Evolutionary conservation across 192 early-diverging fungal genomes (phyloP).

Genomic region (Podila minutissima): DNA sequence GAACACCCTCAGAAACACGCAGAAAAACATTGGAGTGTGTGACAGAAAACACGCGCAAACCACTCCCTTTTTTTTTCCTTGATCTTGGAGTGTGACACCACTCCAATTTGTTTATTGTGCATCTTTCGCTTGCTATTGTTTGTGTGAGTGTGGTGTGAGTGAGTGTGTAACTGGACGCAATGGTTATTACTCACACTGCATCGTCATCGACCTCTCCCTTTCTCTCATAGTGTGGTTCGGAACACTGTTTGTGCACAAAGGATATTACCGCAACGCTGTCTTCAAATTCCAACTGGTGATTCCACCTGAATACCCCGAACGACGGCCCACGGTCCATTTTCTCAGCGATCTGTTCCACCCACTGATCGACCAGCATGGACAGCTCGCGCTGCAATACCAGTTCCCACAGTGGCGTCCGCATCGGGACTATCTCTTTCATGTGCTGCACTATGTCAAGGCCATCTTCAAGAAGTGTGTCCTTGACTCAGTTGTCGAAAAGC

Average conservation of each 20-base stretch:
- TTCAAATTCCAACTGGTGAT: slow-evolving; percentile 89
- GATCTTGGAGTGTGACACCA: no score
- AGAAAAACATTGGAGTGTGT: no score
- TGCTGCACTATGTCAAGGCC: slow-evolving; percentile 90
- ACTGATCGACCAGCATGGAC: slow-evolving; percentile 75
- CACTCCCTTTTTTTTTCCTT: no score
- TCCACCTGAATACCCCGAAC: slow-evolving; percentile 81
- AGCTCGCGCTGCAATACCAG: slow-evolving; percentile 77
- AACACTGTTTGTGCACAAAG: slow-evolving; percentile 87
- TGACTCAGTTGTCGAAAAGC: slow-evolving; percentile 63
- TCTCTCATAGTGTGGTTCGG: slow-evolving; percentile 78
- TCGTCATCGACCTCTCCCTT: slow-evolving; percentile 1
- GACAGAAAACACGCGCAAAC: no score
- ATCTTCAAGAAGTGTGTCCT: slow-evolving; percentile 85
- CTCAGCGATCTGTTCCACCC: slow-evolving; percentile 86
- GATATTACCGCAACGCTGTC: slow-evolving; percentile 89
- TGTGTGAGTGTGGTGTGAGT: no score
- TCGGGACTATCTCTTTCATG: slow-evolving; percentile 84
- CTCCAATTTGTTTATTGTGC: no score
- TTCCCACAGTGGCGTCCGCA: slow-evolving; percentile 86
- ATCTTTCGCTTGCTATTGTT: no score
- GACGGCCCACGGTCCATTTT: slow-evolving; percentile 76
- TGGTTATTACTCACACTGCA: no score
- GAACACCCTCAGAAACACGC: no score
- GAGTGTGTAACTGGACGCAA: no score